Evolutionary conservation across 331 rosid species (phyloP).

Genomic region (Dryas integrifolia): DNA sequence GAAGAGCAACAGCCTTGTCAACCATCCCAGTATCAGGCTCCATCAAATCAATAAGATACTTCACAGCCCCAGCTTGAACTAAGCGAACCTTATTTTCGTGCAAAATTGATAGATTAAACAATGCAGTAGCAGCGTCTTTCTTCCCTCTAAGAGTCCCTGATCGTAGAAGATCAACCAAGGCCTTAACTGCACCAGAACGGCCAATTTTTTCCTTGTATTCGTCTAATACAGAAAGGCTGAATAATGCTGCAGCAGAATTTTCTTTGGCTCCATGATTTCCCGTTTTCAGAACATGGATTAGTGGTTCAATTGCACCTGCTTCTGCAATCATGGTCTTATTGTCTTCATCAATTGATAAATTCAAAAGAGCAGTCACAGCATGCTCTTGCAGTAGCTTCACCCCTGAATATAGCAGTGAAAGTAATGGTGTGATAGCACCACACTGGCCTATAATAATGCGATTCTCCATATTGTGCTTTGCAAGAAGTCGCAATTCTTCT

Average conservation of each 20-base stretch:
- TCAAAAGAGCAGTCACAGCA: constrained; percentile 86
- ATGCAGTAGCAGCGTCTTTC: constrained; percentile 92
- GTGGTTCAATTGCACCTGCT: constrained; percentile 80
- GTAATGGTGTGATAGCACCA: constrained; percentile 63
- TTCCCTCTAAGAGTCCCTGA: constrained; percentile 84
- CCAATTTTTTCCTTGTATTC: constrained; percentile 86
- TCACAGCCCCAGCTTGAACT: constrained; percentile 90
- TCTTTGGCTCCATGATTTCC: constrained; percentile 83
- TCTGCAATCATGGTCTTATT: constrained; percentile 78
- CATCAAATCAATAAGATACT: constrained; percentile 64
- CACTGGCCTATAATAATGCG: constrained; percentile 63
- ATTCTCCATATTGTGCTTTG: constrained; percentile 75
- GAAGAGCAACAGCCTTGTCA: constrained; percentile 88
- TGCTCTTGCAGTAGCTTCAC: constrained; percentile 71
- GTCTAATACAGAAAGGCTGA: constrained; percentile 80
- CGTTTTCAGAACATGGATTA: constrained; percentile 72
- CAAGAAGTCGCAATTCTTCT: constrained; percentile 78
- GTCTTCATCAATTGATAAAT: constrained; percentile 67
- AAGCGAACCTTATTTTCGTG: constrained; percentile 91
- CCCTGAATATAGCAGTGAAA: constrained; percentile 64
- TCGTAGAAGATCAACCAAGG: constrained; percentile 79
- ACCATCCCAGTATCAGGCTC: constrained; percentile 71
- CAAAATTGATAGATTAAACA: constrained; percentile 77
- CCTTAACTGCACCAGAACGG: constrained; percentile 82
- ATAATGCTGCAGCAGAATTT: constrained; percentile 87